Evolutionary conservation across 2,329 filamentous ascomycete genomes (phyloP).

Genomic region (Lachnellula cervina): DNA sequence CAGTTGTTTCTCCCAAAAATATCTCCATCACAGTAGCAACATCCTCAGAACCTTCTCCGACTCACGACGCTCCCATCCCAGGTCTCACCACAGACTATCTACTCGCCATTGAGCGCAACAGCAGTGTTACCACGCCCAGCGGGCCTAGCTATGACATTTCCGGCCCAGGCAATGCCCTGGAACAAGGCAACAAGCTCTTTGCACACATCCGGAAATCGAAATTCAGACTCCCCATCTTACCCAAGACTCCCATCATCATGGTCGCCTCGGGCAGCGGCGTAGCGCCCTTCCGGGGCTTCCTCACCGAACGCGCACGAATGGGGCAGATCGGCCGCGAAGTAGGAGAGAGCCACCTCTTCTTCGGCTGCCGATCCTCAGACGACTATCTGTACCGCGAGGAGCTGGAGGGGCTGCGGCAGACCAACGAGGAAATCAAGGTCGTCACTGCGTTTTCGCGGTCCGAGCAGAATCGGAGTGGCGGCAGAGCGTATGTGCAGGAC

Average conservation of each 20-base stretch:
- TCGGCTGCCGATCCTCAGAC: slow-evolving; percentile 40
- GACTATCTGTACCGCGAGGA: slow-evolving; percentile 41
- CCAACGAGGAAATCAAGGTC: slow-evolving; percentile 21
- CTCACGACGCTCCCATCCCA: slow-evolving; percentile 24
- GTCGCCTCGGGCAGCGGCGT: slow-evolving; percentile 45
- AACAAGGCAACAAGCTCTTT: slow-evolving; percentile 25
- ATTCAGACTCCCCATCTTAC: slow-evolving; percentile 41
- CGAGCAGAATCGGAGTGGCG: slow-evolving; percentile 12
- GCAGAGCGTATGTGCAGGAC: slow-evolving; percentile 35
- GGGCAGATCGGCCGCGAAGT: slow-evolving; percentile 38
- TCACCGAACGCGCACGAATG: slow-evolving; percentile 41
- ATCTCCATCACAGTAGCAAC: slow-evolving; percentile 38
- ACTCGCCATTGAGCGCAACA: slow-evolving; percentile 17
- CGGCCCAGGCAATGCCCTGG: slow-evolving; percentile 17
- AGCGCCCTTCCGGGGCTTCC: slow-evolving; percentile 44
- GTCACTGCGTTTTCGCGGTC: slow-evolving; percentile 33
- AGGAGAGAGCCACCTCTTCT: slow-evolving; percentile 43
- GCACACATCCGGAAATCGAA: slow-evolving; percentile 39
- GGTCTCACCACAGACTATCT: slow-evolving; percentile 38
- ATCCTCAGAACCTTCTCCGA: slow-evolving; percentile 26
- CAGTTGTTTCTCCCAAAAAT: slow-evolving; percentile 39
- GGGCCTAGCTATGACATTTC: slow-evolving; percentile 11
- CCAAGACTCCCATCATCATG: slow-evolving; percentile 46
- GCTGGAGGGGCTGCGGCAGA: slow-evolving; percentile 24
- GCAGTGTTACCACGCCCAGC: not conserved